These are phyloP conservation scores for Tricholomella constricta DNA, from an alignment of 768 basidiomycete species.

Conservation along the genomic window DNA sequence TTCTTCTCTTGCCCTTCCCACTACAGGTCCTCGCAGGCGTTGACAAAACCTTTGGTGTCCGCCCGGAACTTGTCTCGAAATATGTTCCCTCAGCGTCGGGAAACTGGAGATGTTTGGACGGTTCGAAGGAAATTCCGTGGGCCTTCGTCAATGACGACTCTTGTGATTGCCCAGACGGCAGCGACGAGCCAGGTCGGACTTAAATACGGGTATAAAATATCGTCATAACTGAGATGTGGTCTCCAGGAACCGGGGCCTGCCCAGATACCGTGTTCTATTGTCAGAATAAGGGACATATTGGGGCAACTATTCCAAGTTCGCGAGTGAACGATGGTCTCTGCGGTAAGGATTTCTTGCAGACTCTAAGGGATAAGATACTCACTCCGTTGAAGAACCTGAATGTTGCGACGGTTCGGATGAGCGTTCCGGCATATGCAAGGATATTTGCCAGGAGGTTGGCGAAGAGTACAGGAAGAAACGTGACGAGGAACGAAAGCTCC, in stretches of 20 bases:
- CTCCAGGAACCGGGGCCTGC: slow-evolving; percentile 82
- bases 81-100: slow-evolving; percentile 56
- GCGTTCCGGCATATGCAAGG: slow-evolving; percentile 72
- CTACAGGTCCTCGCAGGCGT: slow-evolving; percentile 34
- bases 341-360: slow-evolving; percentile 50
- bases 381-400: slow-evolving; percentile 62
- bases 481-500: slow-evolving; percentile 76
- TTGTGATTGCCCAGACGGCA: slow-evolving; percentile 94
- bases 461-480: slow-evolving; percentile 63
- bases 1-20: slow-evolving; percentile 44
- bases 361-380: slow-evolving; percentile 4
- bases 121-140: slow-evolving; percentile 77
- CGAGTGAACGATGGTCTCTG: slow-evolving; percentile 93
- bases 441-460: slow-evolving; percentile 78
- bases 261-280: slow-evolving; percentile 79
- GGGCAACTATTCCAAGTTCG: slow-evolving; percentile 73
- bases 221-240: slow-evolving; percentile 9
- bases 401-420: slow-evolving; percentile 99
- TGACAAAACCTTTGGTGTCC: slow-evolving; percentile 59
- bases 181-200: slow-evolving; percentile 84
- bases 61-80: slow-evolving; percentile 53
- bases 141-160: slow-evolving; percentile 89
- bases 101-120: slow-evolving; percentile 81
- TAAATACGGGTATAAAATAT: slow-evolving; percentile 1
- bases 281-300: slow-evolving; percentile 85